Evolutionary conservation across 345 rosid species (phyloP).

Genomic region (Pistacia integerrima): DNA sequence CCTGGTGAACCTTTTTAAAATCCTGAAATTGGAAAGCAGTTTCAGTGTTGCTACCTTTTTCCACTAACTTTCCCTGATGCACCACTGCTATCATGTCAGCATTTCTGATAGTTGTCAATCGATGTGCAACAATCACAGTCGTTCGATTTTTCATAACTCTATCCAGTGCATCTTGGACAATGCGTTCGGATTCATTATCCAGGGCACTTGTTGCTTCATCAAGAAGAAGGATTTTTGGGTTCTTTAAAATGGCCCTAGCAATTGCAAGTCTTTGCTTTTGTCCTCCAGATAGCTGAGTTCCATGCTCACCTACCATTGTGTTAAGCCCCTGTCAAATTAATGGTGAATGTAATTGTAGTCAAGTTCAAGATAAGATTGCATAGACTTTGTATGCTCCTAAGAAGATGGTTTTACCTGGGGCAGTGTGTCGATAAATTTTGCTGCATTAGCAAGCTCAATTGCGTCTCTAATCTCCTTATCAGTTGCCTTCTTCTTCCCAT

Average conservation of each 20-base stretch:
- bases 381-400: too few relatives aligned
- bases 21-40: neutral
- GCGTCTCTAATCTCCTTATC: conserved; percentile 56
- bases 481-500: conserved; percentile 63
- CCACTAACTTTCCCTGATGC: conserved; percentile 72
- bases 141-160: conserved; percentile 67
- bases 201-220: conserved; percentile 91
- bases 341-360: neutral
- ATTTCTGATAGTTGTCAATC: conserved; percentile 76
- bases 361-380: neutral
- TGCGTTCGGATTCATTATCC: conserved; percentile 79
- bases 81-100: conserved; percentile 76
- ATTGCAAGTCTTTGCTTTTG: conserved; percentile 70
- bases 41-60: conserved; percentile 55
- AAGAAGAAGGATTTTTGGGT: conserved; percentile 83
- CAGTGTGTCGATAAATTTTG: conserved; percentile 59
- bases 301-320: conserved; percentile 92
- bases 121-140: conserved; percentile 86
- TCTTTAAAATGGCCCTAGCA: conserved; percentile 80
- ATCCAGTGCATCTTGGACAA: conserved; percentile 78
- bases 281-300: conserved; percentile 77
- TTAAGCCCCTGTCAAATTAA: conserved; percentile 56
- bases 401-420: conserved; percentile 42
- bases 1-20: neutral
- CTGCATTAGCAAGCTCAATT: conserved; percentile 62